Conservation (phyloP, 2,329 filamentous ascomycete species). For the Calonectria montana region DNA sequence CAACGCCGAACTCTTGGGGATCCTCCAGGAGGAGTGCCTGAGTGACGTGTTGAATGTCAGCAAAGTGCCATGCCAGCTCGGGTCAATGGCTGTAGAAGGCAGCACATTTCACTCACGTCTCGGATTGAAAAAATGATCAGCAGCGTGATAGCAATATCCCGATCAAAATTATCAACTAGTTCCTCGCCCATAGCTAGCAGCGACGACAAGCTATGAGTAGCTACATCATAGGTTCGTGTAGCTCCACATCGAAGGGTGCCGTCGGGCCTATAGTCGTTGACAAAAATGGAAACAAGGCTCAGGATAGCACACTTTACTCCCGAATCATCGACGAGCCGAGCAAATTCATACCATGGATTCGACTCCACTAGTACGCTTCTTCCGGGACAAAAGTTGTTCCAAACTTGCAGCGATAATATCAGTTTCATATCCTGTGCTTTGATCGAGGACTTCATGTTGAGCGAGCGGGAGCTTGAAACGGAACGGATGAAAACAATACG, state of each 20-base stretch:
- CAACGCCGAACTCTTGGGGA: neutral
- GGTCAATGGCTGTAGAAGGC: neutral
- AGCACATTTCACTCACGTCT: neutral
- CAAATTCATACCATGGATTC: conserved; percentile 7
- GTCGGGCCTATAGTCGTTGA: neutral
- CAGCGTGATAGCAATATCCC: neutral
- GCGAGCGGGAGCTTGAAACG: neutral
- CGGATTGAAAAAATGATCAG: conserved; percentile 1
- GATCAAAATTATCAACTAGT: neutral
- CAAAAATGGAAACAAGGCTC: neutral
- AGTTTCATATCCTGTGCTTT: neutral
- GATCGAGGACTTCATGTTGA: no score
- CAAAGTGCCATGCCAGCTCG: neutral
- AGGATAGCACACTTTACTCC: neutral
- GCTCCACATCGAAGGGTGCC: neutral
- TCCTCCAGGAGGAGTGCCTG: neutral
- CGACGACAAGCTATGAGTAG: neutral
- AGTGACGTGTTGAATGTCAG: neutral
- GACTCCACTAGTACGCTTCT: neutral
- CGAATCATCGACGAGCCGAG: neutral
- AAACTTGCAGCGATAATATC: neutral
- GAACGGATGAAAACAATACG: neutral
- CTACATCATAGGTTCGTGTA: neutral
- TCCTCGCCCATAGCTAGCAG: neutral
- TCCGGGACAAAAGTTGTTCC: neutral